phyloP scores from a whole-genome alignment of 305 asterid species.

The Plantago rigida region DNA sequence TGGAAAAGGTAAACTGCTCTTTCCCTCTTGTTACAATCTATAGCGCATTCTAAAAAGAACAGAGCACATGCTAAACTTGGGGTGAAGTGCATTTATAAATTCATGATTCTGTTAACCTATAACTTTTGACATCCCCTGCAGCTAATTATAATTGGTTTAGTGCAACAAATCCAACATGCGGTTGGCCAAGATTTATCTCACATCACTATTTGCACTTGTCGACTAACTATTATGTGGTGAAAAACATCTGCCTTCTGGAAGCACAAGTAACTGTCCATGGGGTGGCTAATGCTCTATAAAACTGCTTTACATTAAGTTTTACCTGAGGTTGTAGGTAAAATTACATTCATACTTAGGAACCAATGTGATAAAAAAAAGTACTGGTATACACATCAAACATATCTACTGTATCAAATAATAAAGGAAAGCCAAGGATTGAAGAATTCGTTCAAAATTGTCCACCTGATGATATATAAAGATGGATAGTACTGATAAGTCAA shows the following conservation, averaged over 20 bases:
- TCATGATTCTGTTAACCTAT: neutral
- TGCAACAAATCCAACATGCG: conserved; percentile 31
- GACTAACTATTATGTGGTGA: conserved; percentile 30
- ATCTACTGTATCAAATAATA: neutral
- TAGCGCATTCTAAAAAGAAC: neutral
- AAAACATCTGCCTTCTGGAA: conserved; percentile 39
- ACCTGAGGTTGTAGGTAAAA: neutral
- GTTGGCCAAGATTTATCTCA: conserved; percentile 62
- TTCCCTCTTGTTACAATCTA: neutral
- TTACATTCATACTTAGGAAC: neutral
- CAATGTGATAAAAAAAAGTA: conserved; percentile 3
- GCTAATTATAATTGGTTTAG: conserved; percentile 59
- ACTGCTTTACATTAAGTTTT: neutral
- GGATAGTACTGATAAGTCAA: conserved; percentile 10
- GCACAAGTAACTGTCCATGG: conserved; percentile 57
- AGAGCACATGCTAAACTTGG: neutral
- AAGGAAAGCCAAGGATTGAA: conserved; percentile 5
- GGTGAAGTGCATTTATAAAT: neutral
- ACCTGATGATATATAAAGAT: neutral
- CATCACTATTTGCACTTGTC: conserved; percentile 26
- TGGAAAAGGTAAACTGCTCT: conserved; percentile 36
- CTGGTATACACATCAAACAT: neutral
- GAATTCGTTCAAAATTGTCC: neutral
- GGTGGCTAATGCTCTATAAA: conserved; percentile 31
- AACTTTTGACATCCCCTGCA: conserved; percentile 28